Conservation (phyloP, 2,329 filamentous ascomycete species). For the Trichothecium sympodiale region DNA sequence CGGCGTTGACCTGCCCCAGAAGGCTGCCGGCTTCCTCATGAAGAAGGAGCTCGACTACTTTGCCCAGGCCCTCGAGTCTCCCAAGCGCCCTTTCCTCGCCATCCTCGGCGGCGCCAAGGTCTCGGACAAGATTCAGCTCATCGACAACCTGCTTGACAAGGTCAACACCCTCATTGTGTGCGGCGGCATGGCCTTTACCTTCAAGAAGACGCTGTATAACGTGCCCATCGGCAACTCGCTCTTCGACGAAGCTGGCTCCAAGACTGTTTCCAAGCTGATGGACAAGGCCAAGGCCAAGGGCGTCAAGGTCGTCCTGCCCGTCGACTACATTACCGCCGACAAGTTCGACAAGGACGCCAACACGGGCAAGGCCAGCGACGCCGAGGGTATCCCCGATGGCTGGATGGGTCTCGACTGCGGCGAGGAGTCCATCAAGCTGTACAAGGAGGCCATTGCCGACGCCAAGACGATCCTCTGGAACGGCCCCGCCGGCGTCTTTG, state of each 20-base stretch:
- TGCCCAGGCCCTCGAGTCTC: conserved; percentile 86
- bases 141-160: conserved; percentile 97
- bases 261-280: conserved; percentile 78
- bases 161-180: conserved; percentile 95
- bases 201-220: conserved; percentile 96
- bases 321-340: conserved; percentile 93
- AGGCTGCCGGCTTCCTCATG: conserved; percentile 95
- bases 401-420: conserved; percentile 98
- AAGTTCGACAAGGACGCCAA: conserved; percentile 84
- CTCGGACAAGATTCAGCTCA: conserved; percentile 98
- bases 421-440: conserved; percentile 76
- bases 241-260: conserved; percentile 87
- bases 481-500: conserved; percentile 92
- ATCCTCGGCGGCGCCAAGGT: conserved; percentile 98
- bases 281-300: conserved; percentile 95
- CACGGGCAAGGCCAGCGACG: conserved; percentile 71
- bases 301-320: conserved; percentile 88
- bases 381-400: conserved; percentile 84
- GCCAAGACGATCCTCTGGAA: conserved; percentile 99
- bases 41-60: conserved; percentile 99
- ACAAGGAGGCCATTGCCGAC: conserved; percentile 75
- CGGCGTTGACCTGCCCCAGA: conserved; percentile 87
- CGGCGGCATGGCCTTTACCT: conserved; percentile 98
- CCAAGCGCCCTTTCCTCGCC: conserved; percentile 91
- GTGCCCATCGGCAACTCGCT: conserved; percentile 84